phyloP scores from a whole-genome alignment of 1,139 yeast species.

The Pichia sp. region DNA sequence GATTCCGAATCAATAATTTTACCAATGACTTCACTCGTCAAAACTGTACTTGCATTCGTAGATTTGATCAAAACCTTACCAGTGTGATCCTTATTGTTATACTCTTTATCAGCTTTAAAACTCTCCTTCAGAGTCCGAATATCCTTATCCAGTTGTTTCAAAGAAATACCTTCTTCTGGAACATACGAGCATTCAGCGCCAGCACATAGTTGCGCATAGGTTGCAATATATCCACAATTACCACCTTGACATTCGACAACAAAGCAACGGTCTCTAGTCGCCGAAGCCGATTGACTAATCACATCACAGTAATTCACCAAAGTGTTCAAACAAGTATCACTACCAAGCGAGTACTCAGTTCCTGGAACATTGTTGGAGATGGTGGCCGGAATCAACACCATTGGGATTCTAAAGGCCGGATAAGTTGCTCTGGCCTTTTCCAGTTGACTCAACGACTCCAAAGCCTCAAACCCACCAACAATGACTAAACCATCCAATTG shows the following conservation, averaged over 20 bases:
- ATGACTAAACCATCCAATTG: conserved; percentile 65
- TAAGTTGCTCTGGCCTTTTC: conserved; percentile 54
- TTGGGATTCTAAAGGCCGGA: conserved; percentile 71
- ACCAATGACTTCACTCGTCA: conserved; percentile 74
- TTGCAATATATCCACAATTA: conserved; percentile 71
- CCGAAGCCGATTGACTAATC: conserved; percentile 70
- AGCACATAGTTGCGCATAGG: conserved; percentile 56
- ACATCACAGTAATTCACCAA: conserved; percentile 73
- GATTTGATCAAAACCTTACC: conserved; percentile 85
- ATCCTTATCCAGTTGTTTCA: conserved; percentile 55
- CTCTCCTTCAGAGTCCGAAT: conserved; percentile 47
- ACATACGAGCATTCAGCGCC: conserved; percentile 74
- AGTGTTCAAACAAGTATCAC: conserved; percentile 72
- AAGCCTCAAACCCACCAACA: conserved; percentile 80
- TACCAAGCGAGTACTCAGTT: conserved; percentile 70
- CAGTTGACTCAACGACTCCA: conserved; percentile 58
- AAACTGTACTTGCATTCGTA: conserved; percentile 75
- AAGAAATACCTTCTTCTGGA: conserved; percentile 59
- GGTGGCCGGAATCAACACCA: conserved; percentile 76
- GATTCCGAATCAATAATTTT: conserved; percentile 77
- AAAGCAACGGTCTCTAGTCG: conserved; percentile 69
- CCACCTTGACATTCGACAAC: conserved; percentile 88
- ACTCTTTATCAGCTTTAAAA: conserved; percentile 40
- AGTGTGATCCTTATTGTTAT: conserved; percentile 46
- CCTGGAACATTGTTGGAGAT: conserved; percentile 82